Evolutionary conservation across 306 rosid species (phyloP), one percentile per base, ranked within the genome.

Genomic region (Quercus suber): DNA sequence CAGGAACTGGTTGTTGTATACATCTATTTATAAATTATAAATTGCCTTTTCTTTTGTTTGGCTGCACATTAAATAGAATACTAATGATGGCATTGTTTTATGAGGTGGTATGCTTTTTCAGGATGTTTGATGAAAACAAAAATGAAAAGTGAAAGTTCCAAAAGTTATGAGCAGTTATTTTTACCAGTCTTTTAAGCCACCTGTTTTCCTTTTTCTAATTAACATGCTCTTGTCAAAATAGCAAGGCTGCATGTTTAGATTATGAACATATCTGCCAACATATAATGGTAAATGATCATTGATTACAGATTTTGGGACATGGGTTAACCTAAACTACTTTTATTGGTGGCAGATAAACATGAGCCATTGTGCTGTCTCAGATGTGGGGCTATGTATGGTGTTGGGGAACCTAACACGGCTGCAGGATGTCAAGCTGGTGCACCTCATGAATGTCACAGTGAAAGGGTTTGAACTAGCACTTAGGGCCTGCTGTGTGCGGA

Each of bases 381-480:
- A 90, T 78, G 41, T 77, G 86, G 83, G 80, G 83, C 85, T 90
- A 82, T 86, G 86, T 85, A 71, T 84, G 85, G 77, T 90, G 69
- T 81, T 86, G 92, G 85, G 90, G 23, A 86, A 84, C 73, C 84
- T 90, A 73, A 83, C 87, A 43, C 88, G 94, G 73, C 94, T 90
- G 33, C 94, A 88, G 79, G 94, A 90, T 69, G 89, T 85, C 12
- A 90, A 90, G 76, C 82, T 90, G 79, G 94, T 90, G 52, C 75
- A 71, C 76, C 83, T 90, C 55, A 2, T 80, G 45, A 82, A 81
- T 69, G 90, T 87, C 73, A 86, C 87, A 7, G 60, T 84, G 5
- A 82, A 79, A 73, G 94, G 94, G 23, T 73, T 90, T 80, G 94
- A 86, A 67, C 87, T 81, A 74, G 90, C 89, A 80, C 94, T 90